Evolutionary conservation across 202 grass and related monocot species (phyloP).

Genomic region (Carex sylvatica): DNA sequence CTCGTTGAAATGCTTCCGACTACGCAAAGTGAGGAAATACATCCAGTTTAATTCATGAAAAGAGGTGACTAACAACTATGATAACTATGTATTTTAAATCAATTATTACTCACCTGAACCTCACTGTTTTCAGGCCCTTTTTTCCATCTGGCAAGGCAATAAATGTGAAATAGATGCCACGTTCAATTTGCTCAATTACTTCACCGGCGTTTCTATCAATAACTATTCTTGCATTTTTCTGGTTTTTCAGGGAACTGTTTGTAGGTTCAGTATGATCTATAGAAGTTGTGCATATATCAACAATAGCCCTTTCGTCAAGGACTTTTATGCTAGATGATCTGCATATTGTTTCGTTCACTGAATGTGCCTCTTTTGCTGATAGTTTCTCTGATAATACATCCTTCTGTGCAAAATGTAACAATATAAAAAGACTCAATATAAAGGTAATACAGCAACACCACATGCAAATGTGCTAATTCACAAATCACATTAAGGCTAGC

Average conservation of each 20-base stretch:
- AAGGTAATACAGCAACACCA: not conserved
- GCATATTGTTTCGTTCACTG: conserved; percentile 31
- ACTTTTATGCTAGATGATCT: conserved; percentile 25
- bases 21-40: conserved; percentile 28
- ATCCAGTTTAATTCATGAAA: not conserved
- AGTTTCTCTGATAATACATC: conserved; percentile 65
- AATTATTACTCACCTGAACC: conserved; percentile 66
- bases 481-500: conserved; percentile 5
- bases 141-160: conserved; percentile 34
- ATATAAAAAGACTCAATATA: not conserved
- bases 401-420: conserved; percentile 42
- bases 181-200: conserved; percentile 65
- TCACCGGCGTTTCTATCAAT: conserved; percentile 21
- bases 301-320: not conserved
- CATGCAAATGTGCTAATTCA: not conserved
- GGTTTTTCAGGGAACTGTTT: conserved; percentile 27
- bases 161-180: conserved; percentile 70
- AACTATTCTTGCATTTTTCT: conserved; percentile 27
- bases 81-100: not conserved
- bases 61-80: not conserved
- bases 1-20: conserved; percentile 82
- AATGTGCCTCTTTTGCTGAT: conserved; percentile 19
- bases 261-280: not conserved
- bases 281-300: conserved; percentile 20
- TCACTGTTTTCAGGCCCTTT: conserved; percentile 62